Base-by-base conservation (phyloP, 1,284 basidiomycete species). In the Phlebopus sp. region DNA sequence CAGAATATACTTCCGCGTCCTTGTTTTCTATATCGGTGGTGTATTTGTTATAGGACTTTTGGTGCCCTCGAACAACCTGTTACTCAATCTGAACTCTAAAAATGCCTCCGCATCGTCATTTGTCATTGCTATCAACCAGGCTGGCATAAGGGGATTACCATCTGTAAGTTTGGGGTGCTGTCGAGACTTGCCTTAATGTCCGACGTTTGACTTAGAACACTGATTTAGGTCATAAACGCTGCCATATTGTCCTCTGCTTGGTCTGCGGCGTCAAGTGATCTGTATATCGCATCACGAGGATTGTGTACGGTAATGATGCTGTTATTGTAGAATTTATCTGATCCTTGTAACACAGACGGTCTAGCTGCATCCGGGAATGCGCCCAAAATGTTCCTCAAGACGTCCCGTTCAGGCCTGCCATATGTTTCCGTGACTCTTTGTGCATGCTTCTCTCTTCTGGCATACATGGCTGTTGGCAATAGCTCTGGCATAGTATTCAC, bases 181-280 rank as follows among this genome's bases (percentile, higher is more conserved):
- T 17, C n/a, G 42, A 17, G 4, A 34, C 14, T 34, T 19, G 27
- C 40, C 13, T 44, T 32, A 15, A 10, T 8, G 11, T 14, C 23
- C 48, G 15, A 42, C 31, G 11, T 14, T 31, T 49, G 15, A 42
- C 31, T 17, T 6, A 4, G 23, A 45, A 2, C n/a, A 62, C n/a
- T 42, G 13, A 6, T 30, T 4, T 29, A 67, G 70, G 61, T 84
- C 55, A 81, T 86, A 65, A 88, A 89, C 54, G 84, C 83, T 19
- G 75, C 72, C 40, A 74, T 88, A 37, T 60, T 87, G 34, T 79
- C 78, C 14, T 77, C 81, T 1, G 84, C 85, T 2, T 80, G 79
- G 70, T 84, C 81, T 3, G 81, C 82, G 0, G 80, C 76, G 2
- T 78, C 73, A 38, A 76, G 76, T 29, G 74, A 81, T 52, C 57